Percentiles rank a stretch among this genome's conserved stretches.
Evolutionary conservation across 129 eudicot genomes (phyloP).

Genomic region (Helianthus tuberosus): DNA sequence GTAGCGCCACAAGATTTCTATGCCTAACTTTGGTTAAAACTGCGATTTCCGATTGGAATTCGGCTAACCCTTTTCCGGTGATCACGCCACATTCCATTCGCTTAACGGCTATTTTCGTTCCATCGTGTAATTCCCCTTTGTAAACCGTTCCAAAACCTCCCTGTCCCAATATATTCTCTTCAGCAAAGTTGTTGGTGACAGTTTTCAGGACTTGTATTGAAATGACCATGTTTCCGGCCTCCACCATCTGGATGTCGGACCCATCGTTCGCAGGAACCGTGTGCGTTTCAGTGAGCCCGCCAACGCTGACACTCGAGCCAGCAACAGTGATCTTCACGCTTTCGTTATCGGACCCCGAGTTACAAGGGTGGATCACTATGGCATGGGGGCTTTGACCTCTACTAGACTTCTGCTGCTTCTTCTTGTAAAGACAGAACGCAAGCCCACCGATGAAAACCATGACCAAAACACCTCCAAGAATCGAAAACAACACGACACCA

Average conservation of each 20-base stretch:
- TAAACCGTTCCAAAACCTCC: slow-evolving; percentile 99
- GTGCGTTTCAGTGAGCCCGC: slow-evolving; percentile 70
- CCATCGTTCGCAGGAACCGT: slow-evolving; percentile 57
- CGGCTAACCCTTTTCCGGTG: slow-evolving; percentile 75
- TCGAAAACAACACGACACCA: slow-evolving; percentile 57
- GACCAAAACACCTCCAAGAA: slow-evolving; percentile 60
- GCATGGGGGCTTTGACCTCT: slow-evolving; percentile 94
- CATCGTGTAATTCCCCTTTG: slow-evolving; percentile 95
- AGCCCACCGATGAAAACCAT: slow-evolving; percentile 49
- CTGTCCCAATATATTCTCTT: slow-evolving; percentile 77
- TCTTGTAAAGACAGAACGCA: slow-evolving; percentile 75
- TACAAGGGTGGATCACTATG: slow-evolving; percentile 87
- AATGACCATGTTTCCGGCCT: slow-evolving; percentile 93
- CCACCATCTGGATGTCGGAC: slow-evolving; percentile 86
- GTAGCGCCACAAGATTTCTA: slow-evolving; percentile 90
- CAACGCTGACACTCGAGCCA: slow-evolving; percentile 89
- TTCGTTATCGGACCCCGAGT: slow-evolving; percentile 85
- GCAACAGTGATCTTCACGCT: slow-evolving; percentile 95
- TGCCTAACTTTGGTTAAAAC: slow-evolving; percentile 94
- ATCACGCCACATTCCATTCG: slow-evolving; percentile 90
- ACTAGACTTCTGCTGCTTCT: slow-evolving; percentile 74
- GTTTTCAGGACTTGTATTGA: slow-evolving; percentile 89
- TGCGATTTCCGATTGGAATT: slow-evolving; percentile 91
- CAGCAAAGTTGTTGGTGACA: slow-evolving; percentile 81
- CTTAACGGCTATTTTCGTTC: slow-evolving; percentile 94